Conservation (phyloP, 1,284 basidiomycete genomes). For the Ceratobasidium sp. region DNA sequence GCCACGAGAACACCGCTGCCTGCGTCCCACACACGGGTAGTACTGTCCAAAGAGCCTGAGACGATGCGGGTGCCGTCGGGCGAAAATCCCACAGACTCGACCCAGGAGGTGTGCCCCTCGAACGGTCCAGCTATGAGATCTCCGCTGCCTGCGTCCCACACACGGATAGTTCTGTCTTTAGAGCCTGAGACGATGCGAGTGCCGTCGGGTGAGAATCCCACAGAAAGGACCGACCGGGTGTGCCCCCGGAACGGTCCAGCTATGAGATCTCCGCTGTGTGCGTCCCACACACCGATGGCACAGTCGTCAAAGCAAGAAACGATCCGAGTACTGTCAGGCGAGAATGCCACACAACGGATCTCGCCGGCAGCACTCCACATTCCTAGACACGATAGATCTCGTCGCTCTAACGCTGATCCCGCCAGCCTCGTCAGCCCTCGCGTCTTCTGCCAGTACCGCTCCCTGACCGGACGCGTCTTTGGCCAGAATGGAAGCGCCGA, state of each 20-base stretch:
- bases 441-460: neutral
- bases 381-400: neutral
- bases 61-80: too few species aligned
- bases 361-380: neutral
- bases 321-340: neutral
- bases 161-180: too few species aligned
- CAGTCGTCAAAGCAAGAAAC: neutral
- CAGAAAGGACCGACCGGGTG: neutral
- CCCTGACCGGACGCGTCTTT: neutral
- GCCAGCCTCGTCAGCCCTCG: neutral
- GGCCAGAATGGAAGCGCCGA: conserved; percentile 16
- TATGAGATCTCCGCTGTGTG: neutral
- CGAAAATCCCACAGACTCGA: too few species aligned
- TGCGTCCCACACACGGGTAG: too few species aligned
- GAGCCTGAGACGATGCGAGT: too few species aligned
- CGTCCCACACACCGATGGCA: neutral
- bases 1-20: too few species aligned
- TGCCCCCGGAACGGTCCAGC: neutral
- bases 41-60: too few species aligned
- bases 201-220: too few species aligned
- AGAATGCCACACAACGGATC: neutral
- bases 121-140: too few species aligned
- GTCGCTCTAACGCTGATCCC: neutral
- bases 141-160: too few species aligned
- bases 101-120: too few species aligned